phyloP scores from a whole-genome alignment of 2,329 filamentous ascomycete species.

The Neofusicoccum parvum region DNA sequence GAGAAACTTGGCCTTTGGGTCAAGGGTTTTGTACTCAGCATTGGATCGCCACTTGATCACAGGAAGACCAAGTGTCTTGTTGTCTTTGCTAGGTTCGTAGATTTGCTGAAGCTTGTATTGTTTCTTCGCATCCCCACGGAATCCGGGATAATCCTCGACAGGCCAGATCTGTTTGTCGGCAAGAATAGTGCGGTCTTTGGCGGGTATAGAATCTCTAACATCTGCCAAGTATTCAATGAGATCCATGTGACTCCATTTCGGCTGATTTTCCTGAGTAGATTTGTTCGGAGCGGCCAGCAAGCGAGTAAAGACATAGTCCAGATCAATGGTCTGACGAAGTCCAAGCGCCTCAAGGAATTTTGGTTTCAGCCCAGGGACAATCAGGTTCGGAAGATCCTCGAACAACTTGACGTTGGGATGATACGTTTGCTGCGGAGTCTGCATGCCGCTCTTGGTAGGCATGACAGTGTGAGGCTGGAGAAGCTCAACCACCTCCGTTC shows the following conservation, averaged over 20 bases:
- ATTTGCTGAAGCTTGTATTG: constrained; percentile 40
- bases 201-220: constrained; percentile 84
- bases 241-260: constrained; percentile 88
- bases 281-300: constrained; percentile 44
- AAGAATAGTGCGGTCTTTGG: constrained; percentile 57
- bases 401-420: constrained; percentile 94
- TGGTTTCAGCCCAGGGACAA: constrained; percentile 77
- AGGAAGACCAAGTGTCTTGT: constrained; percentile 64
- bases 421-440: constrained; percentile 80
- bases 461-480: constrained; percentile 73
- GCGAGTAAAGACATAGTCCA: constrained; percentile 89
- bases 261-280: constrained; percentile 36
- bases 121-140: constrained; percentile 30
- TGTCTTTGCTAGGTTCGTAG: constrained; percentile 38
- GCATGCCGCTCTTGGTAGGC: constrained; percentile 91
- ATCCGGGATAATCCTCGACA: constrained; percentile 14
- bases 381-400: constrained; percentile 84
- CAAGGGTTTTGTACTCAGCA: constrained; percentile 10
- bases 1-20: constrained; percentile 41
- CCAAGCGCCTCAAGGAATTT: constrained; percentile 83
- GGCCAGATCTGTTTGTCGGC: constrained; percentile 47
- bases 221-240: constrained; percentile 92
- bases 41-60: constrained; percentile 51
- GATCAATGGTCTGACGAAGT: constrained; percentile 91
- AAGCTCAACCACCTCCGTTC: constrained; percentile 64